Conservation (phyloP, 225 moss, liverwort and hornwort genomes). For the Straminergon stramineum region DNA sequence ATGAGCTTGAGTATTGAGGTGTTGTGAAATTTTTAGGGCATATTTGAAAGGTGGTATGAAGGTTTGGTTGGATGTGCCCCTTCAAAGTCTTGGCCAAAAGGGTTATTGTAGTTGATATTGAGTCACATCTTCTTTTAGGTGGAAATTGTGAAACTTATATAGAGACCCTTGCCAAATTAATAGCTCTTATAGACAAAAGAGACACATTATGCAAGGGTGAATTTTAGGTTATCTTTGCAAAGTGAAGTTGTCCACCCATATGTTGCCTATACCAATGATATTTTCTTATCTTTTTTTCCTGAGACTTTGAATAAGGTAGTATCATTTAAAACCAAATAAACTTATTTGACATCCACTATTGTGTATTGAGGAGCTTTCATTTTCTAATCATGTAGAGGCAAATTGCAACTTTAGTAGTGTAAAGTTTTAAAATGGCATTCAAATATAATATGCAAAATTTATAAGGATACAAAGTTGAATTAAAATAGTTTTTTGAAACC, state of each 20-base stretch:
- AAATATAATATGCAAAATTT: not conserved
- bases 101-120: not conserved
- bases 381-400: not conserved
- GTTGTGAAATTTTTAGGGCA: not conserved
- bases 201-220: not conserved
- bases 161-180: not conserved
- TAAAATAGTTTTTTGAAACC: too few species aligned
- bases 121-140: not conserved
- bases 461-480: not conserved
- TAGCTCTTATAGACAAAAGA: not conserved
- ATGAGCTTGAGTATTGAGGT: not conserved
- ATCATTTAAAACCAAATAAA: not conserved
- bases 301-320: not conserved
- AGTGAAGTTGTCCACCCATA: not conserved
- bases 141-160: not conserved
- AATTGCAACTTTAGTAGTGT: not conserved
- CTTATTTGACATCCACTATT: not conserved
- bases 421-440: accelerated
- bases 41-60: not conserved
- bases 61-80: not conserved
- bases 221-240: not conserved
- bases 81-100: not conserved
- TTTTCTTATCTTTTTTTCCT: not conserved
- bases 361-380: not conserved
- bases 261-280: not conserved